phyloP scores from a whole-genome alignment of 305 asterid species.

The Fraxinus velutina region DNA sequence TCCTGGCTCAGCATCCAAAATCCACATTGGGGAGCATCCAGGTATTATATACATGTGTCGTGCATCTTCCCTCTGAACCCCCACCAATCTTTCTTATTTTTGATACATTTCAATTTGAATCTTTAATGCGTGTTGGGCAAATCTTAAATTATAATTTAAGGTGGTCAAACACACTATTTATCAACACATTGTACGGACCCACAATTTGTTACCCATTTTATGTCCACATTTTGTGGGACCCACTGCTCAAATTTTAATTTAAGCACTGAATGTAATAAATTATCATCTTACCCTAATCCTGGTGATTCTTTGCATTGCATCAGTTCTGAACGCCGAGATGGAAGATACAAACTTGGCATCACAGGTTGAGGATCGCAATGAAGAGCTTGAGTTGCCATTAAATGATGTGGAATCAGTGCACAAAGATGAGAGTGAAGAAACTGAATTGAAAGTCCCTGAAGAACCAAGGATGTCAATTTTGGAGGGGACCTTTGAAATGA shows the following conservation, averaged over 20 bases:
- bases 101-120: conserved; percentile 3
- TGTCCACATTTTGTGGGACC: background rate
- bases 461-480: conserved; percentile 31
- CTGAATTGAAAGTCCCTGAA: conserved; percentile 29
- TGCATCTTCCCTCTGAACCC: background rate
- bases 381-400: conserved; percentile 28
- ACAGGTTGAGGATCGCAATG: conserved; percentile 29
- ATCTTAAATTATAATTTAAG: background rate
- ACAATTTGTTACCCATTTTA: background rate
- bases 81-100: background rate
- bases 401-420: conserved; percentile 21
- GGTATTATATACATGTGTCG: conserved; percentile 35
- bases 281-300: conserved; percentile 10
- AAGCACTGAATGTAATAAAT: background rate
- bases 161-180: background rate
- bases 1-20: conserved; percentile 37
- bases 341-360: conserved; percentile 35
- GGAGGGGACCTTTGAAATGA: conserved; percentile 27
- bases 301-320: conserved; percentile 23
- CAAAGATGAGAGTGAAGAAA: conserved; percentile 33
- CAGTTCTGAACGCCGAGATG: conserved; percentile 47
- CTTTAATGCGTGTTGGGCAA: background rate
- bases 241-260: background rate
- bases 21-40: conserved; percentile 26
- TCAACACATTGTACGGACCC: background rate